Base-by-base conservation (phyloP, 2,329 filamentous ascomycete genomes). In the Stenocarpella maydis region DNA sequence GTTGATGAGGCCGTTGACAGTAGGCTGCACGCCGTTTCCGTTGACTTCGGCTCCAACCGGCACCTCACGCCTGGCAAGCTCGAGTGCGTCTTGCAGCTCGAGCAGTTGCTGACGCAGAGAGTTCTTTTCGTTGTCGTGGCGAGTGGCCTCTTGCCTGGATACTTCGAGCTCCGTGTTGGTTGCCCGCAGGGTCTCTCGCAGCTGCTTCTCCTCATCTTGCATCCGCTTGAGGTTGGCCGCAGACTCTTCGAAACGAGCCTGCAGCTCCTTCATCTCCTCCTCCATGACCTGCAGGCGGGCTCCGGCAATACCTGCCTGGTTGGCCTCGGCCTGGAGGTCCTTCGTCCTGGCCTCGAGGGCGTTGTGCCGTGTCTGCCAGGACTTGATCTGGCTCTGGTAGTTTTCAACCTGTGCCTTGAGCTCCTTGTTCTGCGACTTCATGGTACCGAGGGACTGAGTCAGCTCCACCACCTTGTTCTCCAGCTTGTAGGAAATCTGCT, bases 401-500 rank as follows among this genome's bases (percentile, higher is more conserved):
- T 93, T 98, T 81, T 98, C 94, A 60, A 99, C 91, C 80, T 98
- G 95, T 43, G 88, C 91, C 75, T 92, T 86, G 71, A 99, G 87
- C 69, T 88, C 88, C 85, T 97, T 98, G 88, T 99, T 99, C 82
- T 97, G 93, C 72, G 91, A 89, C 84, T 97, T 97, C 87, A 97
- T 92, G 12, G 94, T 91, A 74, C 96, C 95, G 75, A 99, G 83
- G 61, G 92, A 93, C 80, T 99, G 96, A 1, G 96, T 99, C 77
- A 99, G 88, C 83, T 99, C 96, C 72, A 99, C 94, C 72, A 99
- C 96, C 89, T 99, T 99, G 87, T 99, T 98, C 81, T 99, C 96
- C 76, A 99, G 85, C 85, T 97, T 98, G 86, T 99, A 99, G 2
- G 96, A 98, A 75, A 99, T 99, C 82, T 98, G 95, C 86, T 98